Evolutionary conservation across 2,329 filamentous ascomycete species (phyloP).

Genomic region (Aspergillus costaricaensis): DNA sequence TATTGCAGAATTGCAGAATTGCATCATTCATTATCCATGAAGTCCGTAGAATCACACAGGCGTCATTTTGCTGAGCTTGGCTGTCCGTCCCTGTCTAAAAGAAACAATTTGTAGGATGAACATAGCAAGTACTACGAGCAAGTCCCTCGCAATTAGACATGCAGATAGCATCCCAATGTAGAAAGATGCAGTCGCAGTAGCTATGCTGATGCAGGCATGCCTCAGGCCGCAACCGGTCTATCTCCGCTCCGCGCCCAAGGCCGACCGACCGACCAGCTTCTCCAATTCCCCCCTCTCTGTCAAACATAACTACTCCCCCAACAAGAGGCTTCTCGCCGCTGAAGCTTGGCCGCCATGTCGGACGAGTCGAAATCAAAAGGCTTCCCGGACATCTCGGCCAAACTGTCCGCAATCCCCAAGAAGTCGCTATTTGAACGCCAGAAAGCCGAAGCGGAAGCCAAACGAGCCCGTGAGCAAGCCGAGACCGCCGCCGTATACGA

Average conservation of each 20-base stretch:
- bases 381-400: constrained; percentile 74
- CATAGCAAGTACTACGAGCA: not conserved
- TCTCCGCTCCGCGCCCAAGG: constrained; percentile 4
- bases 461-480: constrained; percentile 77
- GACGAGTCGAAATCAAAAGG: constrained; percentile 41
- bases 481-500: constrained; percentile 86
- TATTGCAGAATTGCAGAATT: too few relatives aligned
- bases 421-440: constrained; percentile 87
- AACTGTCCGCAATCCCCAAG: constrained; percentile 77
- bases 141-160: not conserved
- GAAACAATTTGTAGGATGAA: too few relatives aligned
- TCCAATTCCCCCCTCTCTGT: not conserved
- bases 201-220: not conserved
- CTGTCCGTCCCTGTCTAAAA: too few relatives aligned
- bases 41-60: too few relatives aligned
- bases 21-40: too few relatives aligned
- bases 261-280: constrained; percentile 4
- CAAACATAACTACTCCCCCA: constrained; percentile 3
- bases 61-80: too few relatives aligned
- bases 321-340: constrained; percentile 22
- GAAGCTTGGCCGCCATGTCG: constrained; percentile 36
- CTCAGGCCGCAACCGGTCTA: not conserved
- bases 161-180: not conserved
- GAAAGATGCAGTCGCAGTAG: too few relatives aligned
- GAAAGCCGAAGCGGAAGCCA: constrained; percentile 85